These are phyloP conservation scores for Lophiotrema nucula DNA, from an alignment of 495 filamentous ascomycete species.

Conservation along the genomic window DNA sequence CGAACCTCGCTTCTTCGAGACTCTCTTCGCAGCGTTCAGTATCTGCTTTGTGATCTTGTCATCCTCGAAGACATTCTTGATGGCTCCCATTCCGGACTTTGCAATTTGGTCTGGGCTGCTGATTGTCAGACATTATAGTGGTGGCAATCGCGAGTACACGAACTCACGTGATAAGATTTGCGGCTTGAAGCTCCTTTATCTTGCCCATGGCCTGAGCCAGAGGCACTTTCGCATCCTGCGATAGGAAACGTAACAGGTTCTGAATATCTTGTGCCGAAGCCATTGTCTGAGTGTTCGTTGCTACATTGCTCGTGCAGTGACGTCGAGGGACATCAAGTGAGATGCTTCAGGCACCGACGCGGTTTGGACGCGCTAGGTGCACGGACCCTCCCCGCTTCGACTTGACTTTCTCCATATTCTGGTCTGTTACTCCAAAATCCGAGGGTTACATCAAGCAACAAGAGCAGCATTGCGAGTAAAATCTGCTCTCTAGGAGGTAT, in stretches of 20 bases:
- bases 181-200: constrained; percentile 64
- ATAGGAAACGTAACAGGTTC: constrained; percentile 72
- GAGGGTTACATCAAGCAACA: too few species aligned
- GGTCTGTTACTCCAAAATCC: too few species aligned
- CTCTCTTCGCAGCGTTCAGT: constrained; percentile 58
- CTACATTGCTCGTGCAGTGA: too few species aligned
- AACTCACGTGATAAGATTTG: constrained; percentile 47
- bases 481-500: too few species aligned
- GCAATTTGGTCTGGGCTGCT: constrained; percentile 56
- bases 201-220: constrained; percentile 69
- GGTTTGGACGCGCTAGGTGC: too few species aligned
- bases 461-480: too few species aligned
- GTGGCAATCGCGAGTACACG: background rate
- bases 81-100: constrained; percentile 51
- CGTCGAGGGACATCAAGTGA: too few species aligned
- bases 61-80: constrained; percentile 64
- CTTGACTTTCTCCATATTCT: too few species aligned
- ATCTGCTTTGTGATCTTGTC: constrained; percentile 68
- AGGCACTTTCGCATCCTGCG: constrained; percentile 68
- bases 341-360: too few species aligned
- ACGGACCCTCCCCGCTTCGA: too few species aligned
- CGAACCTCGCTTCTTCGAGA: constrained; percentile 57
- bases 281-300: too few species aligned
- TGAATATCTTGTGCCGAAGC: constrained; percentile 55
- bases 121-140: background rate